Evolutionary conservation across 495 filamentous ascomycete genomes (phyloP), one percentile per base, ranked within the genome.

Genomic region (Daldinia loculata): DNA sequence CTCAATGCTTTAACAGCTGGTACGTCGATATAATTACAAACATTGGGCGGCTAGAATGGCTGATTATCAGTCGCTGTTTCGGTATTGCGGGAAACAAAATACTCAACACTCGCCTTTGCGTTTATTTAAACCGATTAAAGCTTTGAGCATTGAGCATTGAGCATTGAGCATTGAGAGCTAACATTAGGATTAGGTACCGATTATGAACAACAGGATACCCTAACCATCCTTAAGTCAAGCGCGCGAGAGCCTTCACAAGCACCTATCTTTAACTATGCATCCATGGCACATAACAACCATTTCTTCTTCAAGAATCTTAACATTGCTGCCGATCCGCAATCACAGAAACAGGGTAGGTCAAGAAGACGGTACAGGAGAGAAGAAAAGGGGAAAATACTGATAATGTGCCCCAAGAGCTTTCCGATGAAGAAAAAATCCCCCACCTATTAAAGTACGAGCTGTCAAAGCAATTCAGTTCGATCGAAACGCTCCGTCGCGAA

Each of bases 201-300:
- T 2, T 86, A 86, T 72, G 86, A 86, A 64, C 77, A 86, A 67
- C 76, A 82, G 65, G 80, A 85, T 34, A 78, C 87, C 32, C 87
- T 92, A 82, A 82, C 89, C 36, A 88, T 97, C 78, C 76, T 93
- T 74, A 82, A 96, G 76, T 84, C 86, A 67, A 90, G 90, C 71
- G 92, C 95, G 56, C 91, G 93, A 74, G 88, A 95, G 67, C 88
- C 94, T 34, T 83, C 87, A 61, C 82, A 85, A 67, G 95, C 96
- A 45, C 81, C 88, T 65, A 82, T 91, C 69, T 99, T 99, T 88
- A 99, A 99, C 85, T 88, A 95, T 75, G 95, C 95, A 77, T 94
- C 90, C 68, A 97, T 97, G 91, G 92, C 93, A 61, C 90, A 92
- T 84, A 98, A 98, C 87, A 98, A 98, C 84, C 89, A 95, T 80